These are phyloP conservation scores for Chrysosporium keratinophilum DNA, from an alignment of 2,329 filamentous ascomycete genomes.

Conservation along the genomic window DNA sequence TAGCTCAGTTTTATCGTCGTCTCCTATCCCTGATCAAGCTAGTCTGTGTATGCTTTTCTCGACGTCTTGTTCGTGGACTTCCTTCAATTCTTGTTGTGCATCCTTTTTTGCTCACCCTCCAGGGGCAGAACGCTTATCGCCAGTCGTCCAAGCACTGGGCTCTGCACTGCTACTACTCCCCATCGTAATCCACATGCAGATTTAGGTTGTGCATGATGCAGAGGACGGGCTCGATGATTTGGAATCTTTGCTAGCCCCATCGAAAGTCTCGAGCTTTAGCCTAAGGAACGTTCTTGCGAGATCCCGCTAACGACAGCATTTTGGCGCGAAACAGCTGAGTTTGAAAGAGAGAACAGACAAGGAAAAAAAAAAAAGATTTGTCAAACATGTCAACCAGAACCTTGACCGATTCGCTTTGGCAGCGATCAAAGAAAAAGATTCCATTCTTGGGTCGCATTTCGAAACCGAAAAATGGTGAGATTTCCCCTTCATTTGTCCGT, in stretches of 20 bases:
- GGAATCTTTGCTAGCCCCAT: conserved; percentile 10
- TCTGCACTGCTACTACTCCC: neutral
- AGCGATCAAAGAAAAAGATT: conserved; percentile 16
- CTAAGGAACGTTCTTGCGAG: conserved; percentile 3
- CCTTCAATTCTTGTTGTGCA: neutral
- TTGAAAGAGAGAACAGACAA: neutral
- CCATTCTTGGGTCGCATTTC: conserved; percentile 13
- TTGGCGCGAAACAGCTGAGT: conserved; percentile 4
- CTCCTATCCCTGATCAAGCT: conserved; percentile 11
- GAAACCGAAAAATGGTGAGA: conserved; percentile 14
- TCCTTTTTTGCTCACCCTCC: neutral
- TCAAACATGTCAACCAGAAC: conserved; percentile 12
- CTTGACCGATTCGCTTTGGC: conserved; percentile 15
- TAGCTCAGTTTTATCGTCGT: neutral
- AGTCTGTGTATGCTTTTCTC: conserved; percentile 6
- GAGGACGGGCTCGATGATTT: conserved; percentile 4
- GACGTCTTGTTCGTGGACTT: neutral
- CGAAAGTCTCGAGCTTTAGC: conserved; percentile 2
- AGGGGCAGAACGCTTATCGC: neutral
- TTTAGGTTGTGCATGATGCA: conserved; percentile 11
- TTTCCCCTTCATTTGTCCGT: neutral
- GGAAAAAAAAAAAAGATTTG: conserved; percentile 10
- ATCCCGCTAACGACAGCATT: neutral
- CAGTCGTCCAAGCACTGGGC: neutral
- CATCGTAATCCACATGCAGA: conserved; percentile 3